Conservation (phyloP, 1,284 basidiomycete genomes). For the Neolentinus lepideus region DNA sequence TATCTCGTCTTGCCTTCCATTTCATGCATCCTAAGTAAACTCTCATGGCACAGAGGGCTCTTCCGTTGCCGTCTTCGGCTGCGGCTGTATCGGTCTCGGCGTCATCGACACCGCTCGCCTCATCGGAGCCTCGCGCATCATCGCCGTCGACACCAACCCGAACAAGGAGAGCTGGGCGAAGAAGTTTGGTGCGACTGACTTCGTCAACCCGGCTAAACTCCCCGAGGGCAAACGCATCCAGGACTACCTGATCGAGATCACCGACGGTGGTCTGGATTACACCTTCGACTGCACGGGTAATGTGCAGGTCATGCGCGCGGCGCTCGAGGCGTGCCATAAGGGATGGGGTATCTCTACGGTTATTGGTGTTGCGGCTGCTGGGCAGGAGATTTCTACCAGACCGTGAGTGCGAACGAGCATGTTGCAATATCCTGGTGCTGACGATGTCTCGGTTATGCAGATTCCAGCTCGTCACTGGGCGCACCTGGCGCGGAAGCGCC, state of each 20-base stretch:
- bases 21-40: slow-evolving; percentile 2
- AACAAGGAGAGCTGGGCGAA: slow-evolving; percentile 83
- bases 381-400: slow-evolving; percentile 94
- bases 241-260: slow-evolving; percentile 87
- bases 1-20: slow-evolving; percentile 9
- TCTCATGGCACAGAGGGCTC: slow-evolving; percentile 59
- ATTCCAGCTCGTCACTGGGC: slow-evolving; percentile 85
- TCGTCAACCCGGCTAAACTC: slow-evolving; percentile 80
- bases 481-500: slow-evolving; percentile 92
- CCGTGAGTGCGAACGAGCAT: slow-evolving; percentile 55
- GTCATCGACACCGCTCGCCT: slow-evolving; percentile 79
- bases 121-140: slow-evolving; percentile 82
- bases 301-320: slow-evolving; percentile 91
- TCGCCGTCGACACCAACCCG: slow-evolving; percentile 90
- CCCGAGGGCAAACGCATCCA: slow-evolving; percentile 79
- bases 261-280: slow-evolving; percentile 95
- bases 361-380: slow-evolving; percentile 94
- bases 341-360: slow-evolving; percentile 97
- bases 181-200: slow-evolving; percentile 97
- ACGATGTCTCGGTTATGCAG: slow-evolving; percentile 27
- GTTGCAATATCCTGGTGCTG: neutral
- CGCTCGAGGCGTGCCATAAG: slow-evolving; percentile 97
- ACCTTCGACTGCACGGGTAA: slow-evolving; percentile 98
- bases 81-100: slow-evolving; percentile 94
- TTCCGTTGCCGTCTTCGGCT: slow-evolving; percentile 91